Conservation (phyloP, 768 basidiomycete species). For the Rhizopogon vulgaris region DNA sequence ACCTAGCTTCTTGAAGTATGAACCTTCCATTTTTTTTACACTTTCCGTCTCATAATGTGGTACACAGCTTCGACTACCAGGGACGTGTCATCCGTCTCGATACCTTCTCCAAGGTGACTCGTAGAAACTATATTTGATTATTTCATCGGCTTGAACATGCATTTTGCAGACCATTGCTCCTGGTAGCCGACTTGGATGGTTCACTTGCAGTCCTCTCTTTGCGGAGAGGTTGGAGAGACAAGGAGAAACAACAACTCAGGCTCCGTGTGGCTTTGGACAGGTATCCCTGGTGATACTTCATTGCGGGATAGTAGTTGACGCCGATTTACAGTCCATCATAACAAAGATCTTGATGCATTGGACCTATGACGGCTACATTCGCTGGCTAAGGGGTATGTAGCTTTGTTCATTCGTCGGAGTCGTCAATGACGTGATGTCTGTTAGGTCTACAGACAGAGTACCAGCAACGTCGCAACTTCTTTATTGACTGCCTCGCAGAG, state of each 20-base stretch:
- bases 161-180: conserved; percentile 64
- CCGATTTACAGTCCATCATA: conserved; percentile 40
- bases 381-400: conserved; percentile 64
- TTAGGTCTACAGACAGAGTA: conserved; percentile 52
- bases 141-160: neutral
- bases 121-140: neutral
- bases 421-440: neutral
- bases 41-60: neutral
- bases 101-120: conserved; percentile 63
- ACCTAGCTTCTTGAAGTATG: conserved; percentile 55
- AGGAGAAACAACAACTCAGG: conserved; percentile 62
- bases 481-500: conserved; percentile 58
- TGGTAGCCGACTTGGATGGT: conserved; percentile 74
- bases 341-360: conserved; percentile 57
- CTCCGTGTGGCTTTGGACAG: conserved; percentile 69
- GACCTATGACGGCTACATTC: conserved; percentile 65
- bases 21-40: neutral
- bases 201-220: conserved; percentile 70
- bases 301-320: neutral
- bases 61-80: conserved; percentile 60
- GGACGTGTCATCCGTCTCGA: conserved; percentile 83
- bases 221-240: conserved; percentile 69
- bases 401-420: neutral
- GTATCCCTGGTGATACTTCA: conserved; percentile 22
- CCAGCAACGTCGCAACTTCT: conserved; percentile 48